These are phyloP conservation scores for Leccinum pachyderme DNA, from an alignment of 1,284 basidiomycete genomes.

Conservation along the genomic window DNA sequence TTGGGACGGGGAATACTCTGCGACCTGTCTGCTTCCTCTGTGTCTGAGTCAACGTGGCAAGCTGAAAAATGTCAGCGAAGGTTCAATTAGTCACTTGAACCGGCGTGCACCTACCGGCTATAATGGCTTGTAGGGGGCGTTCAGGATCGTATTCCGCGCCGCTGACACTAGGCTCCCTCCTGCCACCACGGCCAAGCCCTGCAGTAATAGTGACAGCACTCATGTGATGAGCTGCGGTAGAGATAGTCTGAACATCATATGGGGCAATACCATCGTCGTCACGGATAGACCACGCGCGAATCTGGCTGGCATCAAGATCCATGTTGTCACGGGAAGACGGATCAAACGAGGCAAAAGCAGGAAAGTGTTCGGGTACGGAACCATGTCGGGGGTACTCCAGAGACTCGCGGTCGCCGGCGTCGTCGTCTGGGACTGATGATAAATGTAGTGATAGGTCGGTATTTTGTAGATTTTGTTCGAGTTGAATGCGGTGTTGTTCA, in stretches of 20 bases:
- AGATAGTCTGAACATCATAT: constrained; percentile 67
- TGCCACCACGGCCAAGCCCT: constrained; percentile 55
- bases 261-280: constrained; percentile 63
- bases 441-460: constrained; percentile 70
- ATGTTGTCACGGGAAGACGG: constrained; percentile 55
- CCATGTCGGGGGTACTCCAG: constrained; percentile 70
- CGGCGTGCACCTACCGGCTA: constrained; percentile 52
- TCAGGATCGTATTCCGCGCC: constrained; percentile 88
- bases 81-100: constrained; percentile 28
- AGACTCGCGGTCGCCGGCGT: constrained; percentile 42
- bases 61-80: constrained; percentile 6
- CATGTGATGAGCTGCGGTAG: constrained; percentile 83
- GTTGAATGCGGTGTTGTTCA: constrained; percentile 67
- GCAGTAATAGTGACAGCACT: constrained; percentile 83
- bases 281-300: constrained; percentile 66
- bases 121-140: constrained; percentile 71
- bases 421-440: constrained; percentile 42
- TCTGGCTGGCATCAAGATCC: constrained; percentile 50
- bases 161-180: constrained; percentile 60
- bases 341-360: constrained; percentile 60
- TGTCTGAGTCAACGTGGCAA: constrained; percentile 14
- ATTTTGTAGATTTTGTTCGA: constrained; percentile 71
- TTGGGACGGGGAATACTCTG: constrained; percentile 48
- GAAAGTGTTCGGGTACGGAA: constrained; percentile 50
- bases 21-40: constrained; percentile 27